Percentiles rank a stretch among this genome's conserved stretches.
Conservation (phyloP, 73 alveolate genomes). For the Paramecium sexaurelia region DNA sequence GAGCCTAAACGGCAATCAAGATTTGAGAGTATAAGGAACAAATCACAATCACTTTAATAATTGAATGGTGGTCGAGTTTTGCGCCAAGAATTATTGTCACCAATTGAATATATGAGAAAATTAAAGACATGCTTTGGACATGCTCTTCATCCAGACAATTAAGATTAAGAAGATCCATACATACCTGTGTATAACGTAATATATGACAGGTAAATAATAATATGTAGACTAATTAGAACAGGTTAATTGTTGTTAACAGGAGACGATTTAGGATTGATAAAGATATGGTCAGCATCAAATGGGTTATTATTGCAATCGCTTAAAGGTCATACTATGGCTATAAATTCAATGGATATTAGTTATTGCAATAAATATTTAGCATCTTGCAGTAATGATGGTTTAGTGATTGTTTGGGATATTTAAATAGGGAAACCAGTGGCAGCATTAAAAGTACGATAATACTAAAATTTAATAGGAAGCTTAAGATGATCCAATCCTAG, state of each 20-base stretch:
- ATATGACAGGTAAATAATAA: constrained; percentile 29
- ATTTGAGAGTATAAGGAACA: background rate
- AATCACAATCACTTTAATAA: constrained; percentile 12
- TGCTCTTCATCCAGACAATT: constrained; percentile 64
- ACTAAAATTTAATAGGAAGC: background rate
- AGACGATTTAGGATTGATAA: constrained; percentile 64
- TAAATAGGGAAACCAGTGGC: constrained; percentile 42
- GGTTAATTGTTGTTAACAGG: constrained; percentile 64
- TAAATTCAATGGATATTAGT: constrained; percentile 62
- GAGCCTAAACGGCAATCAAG: background rate
- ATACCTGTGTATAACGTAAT: constrained; percentile 61
- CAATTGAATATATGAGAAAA: background rate
- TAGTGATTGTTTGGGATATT: constrained; percentile 65
- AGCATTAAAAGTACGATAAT: constrained; percentile 10
- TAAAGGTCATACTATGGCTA: constrained; percentile 67
- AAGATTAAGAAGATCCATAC: constrained; percentile 66
- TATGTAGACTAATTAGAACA: background rate
- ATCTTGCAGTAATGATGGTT: constrained; percentile 63
- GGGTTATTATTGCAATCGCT: constrained; percentile 56
- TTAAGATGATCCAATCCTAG: constrained; percentile 51
- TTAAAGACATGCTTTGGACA: constrained; percentile 71
- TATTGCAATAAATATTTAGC: constrained; percentile 67
- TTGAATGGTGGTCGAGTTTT: constrained; percentile 36
- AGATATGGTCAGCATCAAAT: constrained; percentile 66
- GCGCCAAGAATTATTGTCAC: background rate